These are phyloP conservation scores for Fistulinella cinereoalba DNA, from an alignment of 1,284 basidiomycete genomes.

Conservation along the genomic window DNA sequence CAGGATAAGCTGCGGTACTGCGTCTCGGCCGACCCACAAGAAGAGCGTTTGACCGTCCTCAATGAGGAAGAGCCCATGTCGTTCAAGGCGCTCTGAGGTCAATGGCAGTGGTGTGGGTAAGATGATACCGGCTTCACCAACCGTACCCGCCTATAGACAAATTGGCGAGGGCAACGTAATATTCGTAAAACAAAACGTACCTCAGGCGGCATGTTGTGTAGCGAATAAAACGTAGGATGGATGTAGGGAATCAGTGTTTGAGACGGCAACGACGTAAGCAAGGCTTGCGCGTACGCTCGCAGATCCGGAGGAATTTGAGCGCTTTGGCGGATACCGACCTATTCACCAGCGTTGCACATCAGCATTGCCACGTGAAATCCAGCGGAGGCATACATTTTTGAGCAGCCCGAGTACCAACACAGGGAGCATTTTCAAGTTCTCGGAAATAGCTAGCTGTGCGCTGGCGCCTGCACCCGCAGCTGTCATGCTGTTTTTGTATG, in stretches of 20 bases:
- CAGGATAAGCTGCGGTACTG: constrained; percentile 89
- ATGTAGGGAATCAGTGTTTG: constrained; percentile 93
- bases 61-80: constrained; percentile 95
- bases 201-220: constrained; percentile 96
- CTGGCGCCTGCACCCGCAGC: constrained; percentile 89
- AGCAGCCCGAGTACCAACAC: constrained; percentile 85
- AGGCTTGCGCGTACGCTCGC: constrained; percentile 90
- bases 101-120: constrained; percentile 87
- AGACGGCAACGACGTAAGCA: constrained; percentile 89
- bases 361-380: constrained; percentile 1
- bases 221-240: constrained; percentile 91
- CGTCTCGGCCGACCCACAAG: constrained; percentile 96
- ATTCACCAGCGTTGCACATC: constrained; percentile 6
- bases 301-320: constrained; percentile 96
- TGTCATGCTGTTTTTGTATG: constrained; percentile 98
- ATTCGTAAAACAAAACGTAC: constrained; percentile 41
- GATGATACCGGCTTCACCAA: constrained; percentile 79
- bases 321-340: constrained; percentile 93
- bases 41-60: constrained; percentile 98
- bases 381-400: constrained; percentile 72
- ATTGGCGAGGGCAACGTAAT: constrained; percentile 10
- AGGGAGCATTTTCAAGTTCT: constrained; percentile 94
- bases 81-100: constrained; percentile 90
- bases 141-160: constrained; percentile 64
- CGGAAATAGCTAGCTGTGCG: constrained; percentile 88